Base-by-base conservation (phyloP, 768 basidiomycete genomes). In the Rhodotorula diobovata region DNA sequence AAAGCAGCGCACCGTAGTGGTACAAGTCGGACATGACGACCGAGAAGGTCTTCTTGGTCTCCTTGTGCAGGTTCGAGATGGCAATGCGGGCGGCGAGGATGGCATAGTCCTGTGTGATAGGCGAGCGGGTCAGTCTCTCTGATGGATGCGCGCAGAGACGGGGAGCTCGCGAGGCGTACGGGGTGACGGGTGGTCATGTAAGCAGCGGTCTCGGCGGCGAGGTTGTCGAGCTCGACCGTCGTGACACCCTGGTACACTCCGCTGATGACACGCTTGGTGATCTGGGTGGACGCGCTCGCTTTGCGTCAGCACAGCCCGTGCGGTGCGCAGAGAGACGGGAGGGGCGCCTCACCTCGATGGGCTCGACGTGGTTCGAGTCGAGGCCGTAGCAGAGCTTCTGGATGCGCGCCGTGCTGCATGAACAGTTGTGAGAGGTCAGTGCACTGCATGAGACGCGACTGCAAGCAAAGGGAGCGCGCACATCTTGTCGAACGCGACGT, bases 81-180 rank as follows among this genome's bases (percentile, higher is more conserved):
- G 96, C 96, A 64, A 99, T 98, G 68, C 96, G 92, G 32, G 96
- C 96, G 11, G 96, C 96, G 73, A 99, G 91, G 70, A 98, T 88
- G 35, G 96, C 96, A 77, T 99, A 99, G 80, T 99, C 96, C 15
- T 95, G 93, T 79, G 93, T 76, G 91, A 93, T 37, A 20, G 9
- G 8, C 10, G 2, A 0, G 9, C 18, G 14, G 4, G 61, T 61
- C 39, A 54, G 62, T 20, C 0, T 28, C 0, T 21, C 5, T 9
- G 63, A 23, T 6, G 21, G 0, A 23, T 3, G 55, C 34, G 34
- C 32, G 3, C n/a, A 2, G 14, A 34, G 32, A 1, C 16, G 21
- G 55, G 28, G 10, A 51, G 18, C 16, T 25, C 25, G 51, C 7
- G 51, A 25, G n/a, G 46, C 68, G 60, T 11, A 68, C 75, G 21